Evolutionary conservation across 192 early-diverging fungal species (phyloP), one percentile per base, ranked within the genome.

Genomic region (Lobosporangium transversale): DNA sequence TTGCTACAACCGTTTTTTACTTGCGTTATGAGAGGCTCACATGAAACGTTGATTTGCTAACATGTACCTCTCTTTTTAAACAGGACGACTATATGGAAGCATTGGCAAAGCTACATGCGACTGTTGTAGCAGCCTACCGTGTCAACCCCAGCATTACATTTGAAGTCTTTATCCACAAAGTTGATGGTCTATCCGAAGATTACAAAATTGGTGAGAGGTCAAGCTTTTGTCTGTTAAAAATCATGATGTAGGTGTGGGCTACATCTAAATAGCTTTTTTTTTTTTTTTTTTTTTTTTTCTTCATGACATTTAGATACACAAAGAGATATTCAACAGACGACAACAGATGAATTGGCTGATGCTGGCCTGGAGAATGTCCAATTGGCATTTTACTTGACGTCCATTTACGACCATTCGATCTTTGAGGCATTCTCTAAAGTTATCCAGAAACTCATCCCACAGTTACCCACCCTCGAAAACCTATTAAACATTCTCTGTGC

Each of bases 161-260:
- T 79, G 95, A 98, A 71, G 91, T 99, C 8, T 92, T 99, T 57
- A 91, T 99, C 53, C 94, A 99, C 84, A 99, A 99, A 84, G 92
- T 97, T 2, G 97, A 99, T 66, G 95, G 95, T 30, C 82, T 99
- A 44, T 93, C 92, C 0, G 95, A 97, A 67, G 97, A 99, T 64
- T 92, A 93, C 79, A 96, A 97, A 86, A 90, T 94, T 83, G 94
- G 92, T 93, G 78, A 31, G 75, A 12, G 1, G 4, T 11, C n/a
- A n/a, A n/a, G n/a, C n/a, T n/a, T n/a, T n/a, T n/a, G n/a, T n/a
- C n/a, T n/a, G n/a, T n/a, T n/a, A n/a, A n/a, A n/a, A n/a, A n/a
- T n/a, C n/a, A n/a, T n/a, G n/a, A n/a, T n/a, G n/a, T n/a, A n/a
- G n/a, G n/a, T n/a, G n/a, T n/a, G n/a, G n/a, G n/a, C n/a, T n/a